Base-by-base conservation (phyloP, 306 rosid species). In the Bauhinia variegata region DNA sequence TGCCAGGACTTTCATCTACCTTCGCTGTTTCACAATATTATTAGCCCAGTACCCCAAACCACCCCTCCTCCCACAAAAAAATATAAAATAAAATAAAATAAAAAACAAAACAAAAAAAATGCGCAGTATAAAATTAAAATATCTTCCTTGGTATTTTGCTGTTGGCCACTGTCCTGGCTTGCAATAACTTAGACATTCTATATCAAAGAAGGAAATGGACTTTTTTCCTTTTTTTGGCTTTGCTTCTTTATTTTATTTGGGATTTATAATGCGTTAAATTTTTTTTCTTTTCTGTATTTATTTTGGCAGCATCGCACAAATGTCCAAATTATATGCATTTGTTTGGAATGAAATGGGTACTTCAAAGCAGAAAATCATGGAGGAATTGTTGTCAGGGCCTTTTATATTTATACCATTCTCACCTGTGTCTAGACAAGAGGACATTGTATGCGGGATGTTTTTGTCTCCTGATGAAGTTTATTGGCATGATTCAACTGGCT, bases 401-500 rank as follows among this genome's bases (percentile, higher is more conserved):
- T 89, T 81, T 49, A 83, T 92, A 74, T 92, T 92, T 80, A 78
- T 84, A 33, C 98, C 98, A 1, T 19, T 75, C 70, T 66, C 82
- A 53, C 70, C 85, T 74, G 67, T 77, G 72, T 74, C 71, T 69
- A 75, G 73, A 62, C 79, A 80, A 1, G 84, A 78, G 49, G 87
- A 87, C 58, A 78, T 78, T 73, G 89, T 81, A 51, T 52, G 85
- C 65, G 98, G 98, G 70, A 72, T 43, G 9, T 83, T 92, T 72
- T 72, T 86, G 71, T 80, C 80, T 71, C 86, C 87, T 34, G 68
- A 61, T 59, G 87, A 86, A 79, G 93, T 89, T 51, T 83, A 73
- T 70, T 92, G 98, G 98, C 60, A 74, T 56, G 96, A 92, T 78
- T 78, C 91, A 56, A 81, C 80, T 78, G 92, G 89, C 42, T 71